phyloP scores from a whole-genome alignment of 306 rosid genomes.

The Medicago arabica region DNA sequence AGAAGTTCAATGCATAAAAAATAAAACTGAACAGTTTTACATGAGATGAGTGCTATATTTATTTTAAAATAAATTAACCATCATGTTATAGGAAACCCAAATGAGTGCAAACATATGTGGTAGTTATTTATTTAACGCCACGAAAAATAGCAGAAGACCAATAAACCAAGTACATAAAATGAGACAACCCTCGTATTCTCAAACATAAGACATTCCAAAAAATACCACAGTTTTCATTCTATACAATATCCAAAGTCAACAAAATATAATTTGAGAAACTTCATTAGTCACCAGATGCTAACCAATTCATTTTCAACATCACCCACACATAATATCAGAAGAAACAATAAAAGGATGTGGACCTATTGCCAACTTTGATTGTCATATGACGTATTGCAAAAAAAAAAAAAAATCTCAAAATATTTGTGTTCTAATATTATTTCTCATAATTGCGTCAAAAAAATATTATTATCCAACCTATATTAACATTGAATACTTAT shows the following conservation, averaged over 20 bases:
- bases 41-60: too few relatives aligned
- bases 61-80: too few relatives aligned
- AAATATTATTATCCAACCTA: too few relatives aligned
- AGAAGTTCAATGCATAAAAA: too few relatives aligned
- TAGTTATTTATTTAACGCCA: background rate
- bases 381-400: background rate
- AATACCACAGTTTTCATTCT: background rate
- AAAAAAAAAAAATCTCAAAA: too few relatives aligned
- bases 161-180: background rate
- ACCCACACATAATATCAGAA: background rate
- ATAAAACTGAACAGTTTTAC: too few relatives aligned
- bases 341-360: background rate
- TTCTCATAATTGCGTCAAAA: too few relatives aligned
- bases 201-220: background rate
- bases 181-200: background rate
- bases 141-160: background rate
- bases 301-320: background rate
- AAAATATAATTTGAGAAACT: slow-evolving; percentile 3
- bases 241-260: background rate
- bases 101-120: background rate
- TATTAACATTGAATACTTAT: too few relatives aligned
- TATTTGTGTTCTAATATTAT: too few relatives aligned
- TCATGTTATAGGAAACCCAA: background rate
- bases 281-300: slow-evolving; percentile 10
- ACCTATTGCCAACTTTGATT: background rate